Base-by-base conservation (phyloP, 768 basidiomycete genomes). In the Imleria badia region DNA sequence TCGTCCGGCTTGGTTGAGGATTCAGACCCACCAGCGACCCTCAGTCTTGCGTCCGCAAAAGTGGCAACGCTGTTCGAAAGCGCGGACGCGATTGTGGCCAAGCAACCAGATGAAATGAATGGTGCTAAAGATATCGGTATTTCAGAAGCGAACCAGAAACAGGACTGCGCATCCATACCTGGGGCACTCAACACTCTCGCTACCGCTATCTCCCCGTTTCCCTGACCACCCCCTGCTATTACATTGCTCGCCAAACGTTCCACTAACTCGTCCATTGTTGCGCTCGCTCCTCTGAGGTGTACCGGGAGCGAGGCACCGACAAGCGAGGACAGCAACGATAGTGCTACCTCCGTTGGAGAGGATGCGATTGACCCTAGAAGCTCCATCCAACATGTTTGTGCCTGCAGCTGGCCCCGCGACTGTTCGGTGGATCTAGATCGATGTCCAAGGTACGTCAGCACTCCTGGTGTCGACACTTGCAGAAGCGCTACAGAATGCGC, bases 361-460 rank as follows among this genome's bases (percentile, higher is more conserved):
- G 67, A 61, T 3, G 79, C 75, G 12, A 84, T 52, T 11, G 69
- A 70, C 1, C 66, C 63, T 1, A 90, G 74, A 17, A 87, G 68
- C 3, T 34, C 50, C 30, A 48, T 51, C 67, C 67, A 68, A 42
- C 63, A 61, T 1, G 33, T 15, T 36, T 68, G 67, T 8, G 55
- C 51, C 23, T 54, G 58, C 10, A 41, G 12, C 30, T 56, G 35
- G 12, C 61, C 61, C 12, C 33, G 54, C 11, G 51, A 31, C 13
- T 13, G 40, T 30, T 55, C 54, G 19, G 56, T 40, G 6, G 46
- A 60, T 33, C 19, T 43, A 22, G 58, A 58, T 35, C 68, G 63
- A 17, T 63, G 44, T 23, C n/a, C 48, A 23, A 90, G 72, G 58
- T 88, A 89, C 1, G 76, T 70, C 3, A 81, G 67, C 6, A 87